Evolutionary conservation across 306 rosid species (phyloP).

Genomic region (Lathyrus tuberosus): DNA sequence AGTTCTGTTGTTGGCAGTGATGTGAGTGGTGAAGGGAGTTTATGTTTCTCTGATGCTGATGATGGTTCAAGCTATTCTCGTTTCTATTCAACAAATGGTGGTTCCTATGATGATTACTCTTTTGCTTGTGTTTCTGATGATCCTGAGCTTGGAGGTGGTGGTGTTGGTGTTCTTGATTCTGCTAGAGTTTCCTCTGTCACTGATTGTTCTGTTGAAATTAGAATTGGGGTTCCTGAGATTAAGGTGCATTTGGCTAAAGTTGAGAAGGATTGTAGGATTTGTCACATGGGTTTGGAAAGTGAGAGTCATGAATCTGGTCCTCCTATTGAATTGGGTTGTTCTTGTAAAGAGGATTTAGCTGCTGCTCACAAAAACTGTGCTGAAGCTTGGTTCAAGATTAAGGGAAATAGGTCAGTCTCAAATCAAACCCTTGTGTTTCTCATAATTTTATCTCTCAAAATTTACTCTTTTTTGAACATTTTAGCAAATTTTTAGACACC

Average conservation of each 20-base stretch:
- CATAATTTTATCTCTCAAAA: slow-evolving; percentile 11
- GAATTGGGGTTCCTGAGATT: slow-evolving; percentile 64
- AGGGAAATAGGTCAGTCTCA: slow-evolving; percentile 80
- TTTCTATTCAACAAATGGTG: slow-evolving; percentile 87
- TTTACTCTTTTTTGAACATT: not conserved
- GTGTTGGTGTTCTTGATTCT: slow-evolving; percentile 47
- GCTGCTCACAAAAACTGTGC: slow-evolving; percentile 93
- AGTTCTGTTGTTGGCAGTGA: slow-evolving; percentile 59
- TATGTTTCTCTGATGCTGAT: slow-evolving; percentile 85
- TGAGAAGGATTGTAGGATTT: slow-evolving; percentile 93
- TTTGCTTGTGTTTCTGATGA: slow-evolving; percentile 71
- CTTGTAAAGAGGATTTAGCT: slow-evolving; percentile 89
- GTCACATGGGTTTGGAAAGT: slow-evolving; percentile 97
- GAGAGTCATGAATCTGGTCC: slow-evolving; percentile 84
- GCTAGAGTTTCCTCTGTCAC: slow-evolving; percentile 72
- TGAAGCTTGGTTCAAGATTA: slow-evolving; percentile 97
- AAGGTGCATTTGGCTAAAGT: slow-evolving; percentile 80
- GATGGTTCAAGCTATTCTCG: slow-evolving; percentile 85
- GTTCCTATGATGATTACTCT: slow-evolving; percentile 79
- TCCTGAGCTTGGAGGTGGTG: slow-evolving; percentile 47
- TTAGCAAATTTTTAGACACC: slow-evolving; percentile 8
- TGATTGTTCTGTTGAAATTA: slow-evolving; percentile 71
- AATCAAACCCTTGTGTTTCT: slow-evolving; percentile 27
- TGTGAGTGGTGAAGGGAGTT: slow-evolving; percentile 61
- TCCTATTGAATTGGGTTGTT: slow-evolving; percentile 92